Evolutionary conservation across 139 green algal genomes (phyloP), one percentile per base, ranked within the genome.

Genomic region (Trebouxia sp.): DNA sequence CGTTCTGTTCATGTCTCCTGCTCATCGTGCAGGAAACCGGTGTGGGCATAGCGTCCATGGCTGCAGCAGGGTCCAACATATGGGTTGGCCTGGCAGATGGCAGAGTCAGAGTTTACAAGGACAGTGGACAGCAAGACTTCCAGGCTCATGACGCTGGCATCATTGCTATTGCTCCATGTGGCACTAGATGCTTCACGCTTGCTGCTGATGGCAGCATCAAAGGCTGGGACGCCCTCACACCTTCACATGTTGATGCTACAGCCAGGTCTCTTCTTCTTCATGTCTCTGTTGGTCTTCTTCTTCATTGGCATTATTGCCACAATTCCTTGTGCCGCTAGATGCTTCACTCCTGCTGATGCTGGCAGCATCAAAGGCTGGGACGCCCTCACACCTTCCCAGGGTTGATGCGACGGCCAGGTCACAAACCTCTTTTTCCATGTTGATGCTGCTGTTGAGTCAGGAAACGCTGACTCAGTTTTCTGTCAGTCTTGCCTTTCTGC

Each of bases 61-160:
- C 55, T 2, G 65, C 82, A 0, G 85, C 90, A 22, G 89, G 87
- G 0, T 26, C 32, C 5, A 38, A 66, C 24, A 51, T 95, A 38
- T 96, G 92, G 92, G 55, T 91, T 12, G 92, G 92, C 50, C 87
- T 88, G 41, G 48, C 45, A 0, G 82, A 91, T 62, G 91, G 92
- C 39, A n/a, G 30, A 39, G 28, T 95, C 51, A 43, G 43, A 47
- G 53, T 38, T 17, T 30, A 42, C 42, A 53, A 65, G 47, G 32
- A 65, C n/a, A 69, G 69, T 83, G 50, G 78, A 37, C 39, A 62
- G 66, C 70, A 62, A n/a, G 80, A 83, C 20, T 97, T 89, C 85
- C 83, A 69, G 39, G 93, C 89, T 5, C 88, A 94, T 83, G 78
- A 87, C 37, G 72, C 51, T 6, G 75, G 37, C 17, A 51, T 89